Evolutionary conservation across 345 rosid species (phyloP).

Genomic region (Eucalyptus regnans): DNA sequence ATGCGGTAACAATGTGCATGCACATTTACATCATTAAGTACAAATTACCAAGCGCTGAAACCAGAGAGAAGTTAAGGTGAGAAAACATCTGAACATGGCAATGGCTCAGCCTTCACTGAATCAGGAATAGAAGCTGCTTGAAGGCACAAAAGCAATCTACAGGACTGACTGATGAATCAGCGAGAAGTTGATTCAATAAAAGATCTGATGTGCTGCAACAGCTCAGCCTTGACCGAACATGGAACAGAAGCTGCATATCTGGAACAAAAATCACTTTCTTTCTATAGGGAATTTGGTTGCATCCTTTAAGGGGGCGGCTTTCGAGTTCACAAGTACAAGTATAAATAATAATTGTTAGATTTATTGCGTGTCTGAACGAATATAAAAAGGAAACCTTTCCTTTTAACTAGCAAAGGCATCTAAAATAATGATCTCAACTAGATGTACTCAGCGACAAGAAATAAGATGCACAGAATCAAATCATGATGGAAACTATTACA

Average conservation of each 20-base stretch:
- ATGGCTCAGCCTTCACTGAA: neutral
- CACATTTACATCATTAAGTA: neutral
- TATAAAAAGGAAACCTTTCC: too few relatives aligned
- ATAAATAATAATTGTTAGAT: too few relatives aligned
- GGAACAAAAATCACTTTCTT: too few relatives aligned
- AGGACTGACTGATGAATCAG: neutral
- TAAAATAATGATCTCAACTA: neutral
- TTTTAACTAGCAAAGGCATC: too few relatives aligned
- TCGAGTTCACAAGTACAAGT: too few relatives aligned
- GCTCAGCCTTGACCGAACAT: slow-evolving; percentile 59
- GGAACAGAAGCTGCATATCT: slow-evolving; percentile 51
- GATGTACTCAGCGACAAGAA: neutral
- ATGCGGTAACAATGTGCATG: neutral
- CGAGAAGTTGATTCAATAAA: slow-evolving; percentile 32
- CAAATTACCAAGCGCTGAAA: neutral
- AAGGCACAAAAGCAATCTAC: neutral
- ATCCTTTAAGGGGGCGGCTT: too few relatives aligned
- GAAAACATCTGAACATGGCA: neutral
- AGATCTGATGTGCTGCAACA: slow-evolving; percentile 46
- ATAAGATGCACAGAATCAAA: neutral
- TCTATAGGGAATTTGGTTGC: too few relatives aligned
- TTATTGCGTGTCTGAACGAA: too few relatives aligned
- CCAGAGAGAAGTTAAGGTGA: neutral
- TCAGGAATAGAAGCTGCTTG: neutral
- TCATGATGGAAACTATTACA: neutral